phyloP scores from a whole-genome alignment of 192 early-diverging fungal species.

The Radiomyces spectabilis region DNA sequence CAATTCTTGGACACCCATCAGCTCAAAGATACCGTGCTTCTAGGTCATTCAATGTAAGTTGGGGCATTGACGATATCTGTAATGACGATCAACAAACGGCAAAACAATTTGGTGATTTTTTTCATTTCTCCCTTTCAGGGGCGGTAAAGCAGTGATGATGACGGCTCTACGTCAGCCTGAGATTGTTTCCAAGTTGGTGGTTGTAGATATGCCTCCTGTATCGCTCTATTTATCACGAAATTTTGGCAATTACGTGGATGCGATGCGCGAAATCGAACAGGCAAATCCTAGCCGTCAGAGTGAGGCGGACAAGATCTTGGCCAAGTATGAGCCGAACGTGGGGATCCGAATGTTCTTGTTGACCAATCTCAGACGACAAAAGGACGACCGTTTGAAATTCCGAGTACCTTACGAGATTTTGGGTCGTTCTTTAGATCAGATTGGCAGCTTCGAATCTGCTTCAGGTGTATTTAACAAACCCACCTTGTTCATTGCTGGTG shows the following conservation, averaged over 20 bases:
- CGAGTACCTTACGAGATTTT: conserved; percentile 73
- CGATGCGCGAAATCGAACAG: conserved; percentile 51
- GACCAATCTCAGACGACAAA: conserved; percentile 77
- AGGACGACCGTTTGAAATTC: conserved; percentile 43
- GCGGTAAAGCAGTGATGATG: conserved; percentile 70
- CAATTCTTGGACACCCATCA: conserved; percentile 57
- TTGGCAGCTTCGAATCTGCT: conserved; percentile 45
- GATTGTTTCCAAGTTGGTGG: conserved; percentile 48
- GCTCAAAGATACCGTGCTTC: conserved; percentile 47
- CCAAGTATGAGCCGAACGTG: conserved; percentile 39
- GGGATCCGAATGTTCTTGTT: conserved; percentile 75
- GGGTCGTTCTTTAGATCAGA: conserved; percentile 37
- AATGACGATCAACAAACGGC: background rate
- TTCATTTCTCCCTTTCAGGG: conserved; percentile 35
- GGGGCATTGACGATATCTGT: background rate
- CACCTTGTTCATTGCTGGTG: conserved; percentile 80
- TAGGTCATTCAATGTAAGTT: conserved; percentile 86
- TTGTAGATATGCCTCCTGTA: conserved; percentile 67
- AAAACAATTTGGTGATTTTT: conserved; percentile 5
- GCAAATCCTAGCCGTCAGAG: conserved; percentile 41
- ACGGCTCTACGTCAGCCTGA: conserved; percentile 48
- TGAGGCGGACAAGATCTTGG: conserved; percentile 53
- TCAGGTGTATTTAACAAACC: conserved; percentile 46
- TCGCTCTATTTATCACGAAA: conserved; percentile 37
- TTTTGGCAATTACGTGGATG: conserved; percentile 49